Percentiles rank a stretch among this genome's conserved stretches.
phyloP scores from a whole-genome alignment of 768 basidiomycete species.

The Chlorophyllum brunneum region DNA sequence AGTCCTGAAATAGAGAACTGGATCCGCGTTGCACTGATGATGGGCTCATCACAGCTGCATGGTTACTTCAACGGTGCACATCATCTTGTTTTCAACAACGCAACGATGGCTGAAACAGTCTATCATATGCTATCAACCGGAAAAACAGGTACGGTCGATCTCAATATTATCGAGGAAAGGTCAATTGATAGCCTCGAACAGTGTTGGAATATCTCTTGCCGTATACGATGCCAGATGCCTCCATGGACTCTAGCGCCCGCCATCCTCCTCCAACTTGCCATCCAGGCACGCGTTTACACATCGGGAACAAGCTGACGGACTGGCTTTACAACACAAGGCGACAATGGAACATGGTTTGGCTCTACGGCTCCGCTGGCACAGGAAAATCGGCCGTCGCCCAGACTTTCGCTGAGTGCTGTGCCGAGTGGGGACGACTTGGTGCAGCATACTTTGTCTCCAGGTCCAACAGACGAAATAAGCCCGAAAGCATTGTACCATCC shows the following conservation, averaged over 20 bases:
- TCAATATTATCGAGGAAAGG: too few species aligned
- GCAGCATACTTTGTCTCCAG: constrained; percentile 8
- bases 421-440: neutral
- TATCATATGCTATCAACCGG: too few species aligned
- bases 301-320: neutral
- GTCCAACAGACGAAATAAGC: neutral
- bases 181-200: too few species aligned
- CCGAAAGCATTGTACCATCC: too few species aligned
- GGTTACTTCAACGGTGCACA: too few species aligned
- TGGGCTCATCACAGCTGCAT: too few species aligned
- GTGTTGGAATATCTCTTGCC: neutral
- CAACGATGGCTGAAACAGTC: too few species aligned
- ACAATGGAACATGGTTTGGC: neutral
- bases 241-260: neutral
- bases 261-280: neutral
- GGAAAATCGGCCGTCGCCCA: constrained; percentile 10
- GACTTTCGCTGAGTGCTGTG: constrained; percentile 3
- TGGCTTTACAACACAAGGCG: neutral
- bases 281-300: neutral
- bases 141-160: too few species aligned
- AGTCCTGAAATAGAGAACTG: too few species aligned
- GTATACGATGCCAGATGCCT: neutral
- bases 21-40: too few species aligned
- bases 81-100: too few species aligned
- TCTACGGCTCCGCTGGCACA: constrained; percentile 5